phyloP scores from a whole-genome alignment of 192 early-diverging fungal species.

The Coemansia sp. region DNA sequence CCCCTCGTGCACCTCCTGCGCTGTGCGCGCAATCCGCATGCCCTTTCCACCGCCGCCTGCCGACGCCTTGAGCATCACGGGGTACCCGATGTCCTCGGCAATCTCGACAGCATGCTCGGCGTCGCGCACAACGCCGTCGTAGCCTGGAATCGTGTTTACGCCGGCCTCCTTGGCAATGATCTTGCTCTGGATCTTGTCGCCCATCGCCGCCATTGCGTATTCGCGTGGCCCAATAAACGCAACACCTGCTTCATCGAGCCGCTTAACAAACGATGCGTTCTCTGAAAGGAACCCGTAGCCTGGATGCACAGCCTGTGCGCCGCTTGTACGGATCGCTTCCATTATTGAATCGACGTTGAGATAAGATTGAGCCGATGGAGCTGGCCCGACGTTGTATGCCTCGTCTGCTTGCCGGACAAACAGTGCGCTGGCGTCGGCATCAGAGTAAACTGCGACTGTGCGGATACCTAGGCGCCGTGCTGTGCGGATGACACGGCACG shows the following conservation, averaged over 20 bases:
- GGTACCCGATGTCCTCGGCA: slow-evolving; percentile 68
- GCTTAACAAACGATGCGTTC: slow-evolving; percentile 78
- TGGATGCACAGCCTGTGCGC: slow-evolving; percentile 91
- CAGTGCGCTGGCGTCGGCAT: slow-evolving; percentile 82
- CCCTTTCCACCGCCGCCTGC: slow-evolving; percentile 83
- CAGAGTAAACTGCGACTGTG: slow-evolving; percentile 93
- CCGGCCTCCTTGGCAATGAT: slow-evolving; percentile 70
- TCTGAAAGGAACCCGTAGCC: slow-evolving; percentile 97
- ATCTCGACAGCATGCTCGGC: slow-evolving; percentile 75
- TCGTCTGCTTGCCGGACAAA: slow-evolving; percentile 90
- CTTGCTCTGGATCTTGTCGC: slow-evolving; percentile 82
- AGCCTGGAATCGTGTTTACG: slow-evolving; percentile 85
- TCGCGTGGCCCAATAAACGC: slow-evolving; percentile 73
- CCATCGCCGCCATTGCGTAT: slow-evolving; percentile 72
- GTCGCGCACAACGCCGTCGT: slow-evolving; percentile 74
- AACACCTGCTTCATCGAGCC: slow-evolving; percentile 69
- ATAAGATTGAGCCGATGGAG: slow-evolving; percentile 79
- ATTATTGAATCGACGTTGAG: slow-evolving; percentile 79
- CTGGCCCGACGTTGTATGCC: slow-evolving; percentile 78
- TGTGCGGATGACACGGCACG: slow-evolving; percentile 87
- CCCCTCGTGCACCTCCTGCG: slow-evolving; percentile 67
- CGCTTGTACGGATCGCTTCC: slow-evolving; percentile 69
- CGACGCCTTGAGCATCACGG: slow-evolving; percentile 83
- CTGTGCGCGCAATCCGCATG: slow-evolving; percentile 75
- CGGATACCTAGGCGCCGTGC: slow-evolving; percentile 92